Conservation (phyloP, 176 grass and related monocot species). For the Saccharum spontaneum region DNA sequence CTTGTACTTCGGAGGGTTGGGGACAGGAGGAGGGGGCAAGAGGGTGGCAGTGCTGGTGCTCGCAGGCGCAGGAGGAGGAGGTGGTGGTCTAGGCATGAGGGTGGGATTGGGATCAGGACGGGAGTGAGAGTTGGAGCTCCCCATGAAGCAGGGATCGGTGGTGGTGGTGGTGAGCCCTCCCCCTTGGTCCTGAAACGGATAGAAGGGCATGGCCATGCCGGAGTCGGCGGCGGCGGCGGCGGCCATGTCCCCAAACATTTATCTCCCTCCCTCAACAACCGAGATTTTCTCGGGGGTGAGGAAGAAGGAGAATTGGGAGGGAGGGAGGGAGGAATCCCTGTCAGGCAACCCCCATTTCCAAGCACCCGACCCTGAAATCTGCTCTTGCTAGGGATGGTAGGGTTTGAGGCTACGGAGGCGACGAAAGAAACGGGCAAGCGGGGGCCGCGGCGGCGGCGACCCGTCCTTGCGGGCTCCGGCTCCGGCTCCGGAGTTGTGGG, state of each 20-base stretch:
- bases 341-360: background rate
- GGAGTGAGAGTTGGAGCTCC: background rate
- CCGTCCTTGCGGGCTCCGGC: background rate
- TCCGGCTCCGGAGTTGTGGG: too few relatives aligned
- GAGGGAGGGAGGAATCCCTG: background rate
- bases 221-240: slow-evolving; percentile 70
- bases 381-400: background rate
- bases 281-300: background rate
- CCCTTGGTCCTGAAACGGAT: slow-evolving; percentile 24
- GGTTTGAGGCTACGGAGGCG: background rate
- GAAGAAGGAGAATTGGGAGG: background rate
- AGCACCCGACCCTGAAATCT: background rate
- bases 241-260: slow-evolving; percentile 39
- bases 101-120: slow-evolving; percentile 18
- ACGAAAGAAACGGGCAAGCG: background rate
- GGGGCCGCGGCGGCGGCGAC: too few relatives aligned
- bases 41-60: background rate
- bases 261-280: background rate
- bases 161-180: slow-evolving; percentile 22
- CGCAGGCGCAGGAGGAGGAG: background rate
- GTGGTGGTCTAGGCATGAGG: background rate
- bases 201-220: slow-evolving; percentile 43
- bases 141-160: slow-evolving; percentile 48
- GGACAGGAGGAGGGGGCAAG: background rate
- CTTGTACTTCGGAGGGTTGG: slow-evolving; percentile 36